Percentiles rank a stretch among this genome's conserved stretches.
These are phyloP conservation scores for Calocybe cyanea DNA, from an alignment of 768 basidiomycete species.

Conservation along the genomic window DNA sequence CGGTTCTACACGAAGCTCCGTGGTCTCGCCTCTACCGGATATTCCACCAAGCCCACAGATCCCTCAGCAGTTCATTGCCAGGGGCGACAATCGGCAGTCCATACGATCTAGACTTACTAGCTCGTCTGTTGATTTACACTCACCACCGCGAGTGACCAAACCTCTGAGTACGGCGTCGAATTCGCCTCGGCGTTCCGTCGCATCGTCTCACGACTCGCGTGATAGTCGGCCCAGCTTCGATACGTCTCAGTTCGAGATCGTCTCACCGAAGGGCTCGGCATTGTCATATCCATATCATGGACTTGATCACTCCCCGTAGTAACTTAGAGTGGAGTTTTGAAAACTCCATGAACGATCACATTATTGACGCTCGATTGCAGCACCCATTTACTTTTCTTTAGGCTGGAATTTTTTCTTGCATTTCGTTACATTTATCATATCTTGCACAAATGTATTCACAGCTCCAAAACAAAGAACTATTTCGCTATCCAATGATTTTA, in stretches of 20 bases:
- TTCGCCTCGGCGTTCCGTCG: constrained; percentile 33
- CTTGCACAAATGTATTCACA: too few relatives aligned
- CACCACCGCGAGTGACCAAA: constrained; percentile 22
- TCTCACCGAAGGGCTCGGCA: constrained; percentile 45
- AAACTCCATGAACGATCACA: too few relatives aligned
- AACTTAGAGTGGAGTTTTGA: too few relatives aligned
- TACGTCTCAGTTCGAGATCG: constrained; percentile 63
- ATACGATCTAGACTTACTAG: constrained; percentile 29
- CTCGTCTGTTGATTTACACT: constrained; percentile 31
- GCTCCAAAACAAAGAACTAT: too few relatives aligned
- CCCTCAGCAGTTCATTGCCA: constrained; percentile 43
- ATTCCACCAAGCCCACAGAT: constrained; percentile 65
- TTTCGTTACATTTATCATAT: too few relatives aligned
- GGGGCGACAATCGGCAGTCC: constrained; percentile 23
- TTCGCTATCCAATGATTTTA: too few relatives aligned
- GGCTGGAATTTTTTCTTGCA: not conserved
- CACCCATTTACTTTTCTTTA: too few relatives aligned
- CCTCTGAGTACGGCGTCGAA: constrained; percentile 22
- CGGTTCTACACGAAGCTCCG: constrained; percentile 32
- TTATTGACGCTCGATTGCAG: too few relatives aligned
- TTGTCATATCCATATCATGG: constrained; percentile 57
- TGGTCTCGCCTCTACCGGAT: constrained; percentile 32
- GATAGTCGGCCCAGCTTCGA: constrained; percentile 55
- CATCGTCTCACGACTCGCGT: constrained; percentile 39
- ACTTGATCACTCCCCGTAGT: constrained; percentile 35